Percentiles rank a stretch among this genome's conserved stretches.
Conservation (phyloP, 208 protist genomes). For the Wallacemonas sp. region DNA sequence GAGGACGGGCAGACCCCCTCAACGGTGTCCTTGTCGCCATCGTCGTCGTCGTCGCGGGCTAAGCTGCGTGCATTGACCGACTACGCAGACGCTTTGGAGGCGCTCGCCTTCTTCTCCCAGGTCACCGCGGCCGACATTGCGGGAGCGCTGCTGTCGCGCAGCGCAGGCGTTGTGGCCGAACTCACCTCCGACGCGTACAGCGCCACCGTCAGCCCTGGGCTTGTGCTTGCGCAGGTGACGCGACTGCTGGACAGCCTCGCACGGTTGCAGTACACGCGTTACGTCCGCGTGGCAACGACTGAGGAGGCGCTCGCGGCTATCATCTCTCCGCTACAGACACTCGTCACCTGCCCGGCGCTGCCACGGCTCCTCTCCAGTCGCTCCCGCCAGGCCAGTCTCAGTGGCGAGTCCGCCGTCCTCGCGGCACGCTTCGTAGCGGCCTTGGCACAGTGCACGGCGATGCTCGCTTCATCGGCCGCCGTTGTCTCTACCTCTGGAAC, state of each 20-base stretch:
- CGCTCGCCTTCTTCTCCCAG: constrained; percentile 21
- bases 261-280: constrained; percentile 12
- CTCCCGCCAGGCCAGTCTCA: too few species aligned
- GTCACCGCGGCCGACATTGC: constrained; percentile 8
- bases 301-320: not conserved
- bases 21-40: too few species aligned
- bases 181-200: not conserved
- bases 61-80: constrained; percentile 12
- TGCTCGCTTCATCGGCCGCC: too few species aligned
- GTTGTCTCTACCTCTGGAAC: too few species aligned
- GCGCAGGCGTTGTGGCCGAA: not conserved
- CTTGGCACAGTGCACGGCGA: too few species aligned
- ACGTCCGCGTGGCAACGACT: not conserved
- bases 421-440: too few species aligned
- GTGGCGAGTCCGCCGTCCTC: too few species aligned
- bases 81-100: constrained; percentile 17
- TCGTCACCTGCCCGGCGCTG: not conserved
- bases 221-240: not conserved
- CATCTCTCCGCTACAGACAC: not conserved
- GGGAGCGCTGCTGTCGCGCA: constrained; percentile 15
- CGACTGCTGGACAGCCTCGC: constrained; percentile 15
- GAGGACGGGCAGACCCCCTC: not conserved
- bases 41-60: too few species aligned
- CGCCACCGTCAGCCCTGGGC: not conserved
- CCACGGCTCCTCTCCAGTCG: not conserved